phyloP scores from a whole-genome alignment of 1,139 yeast species.

The Yamadazyma oceani region DNA sequence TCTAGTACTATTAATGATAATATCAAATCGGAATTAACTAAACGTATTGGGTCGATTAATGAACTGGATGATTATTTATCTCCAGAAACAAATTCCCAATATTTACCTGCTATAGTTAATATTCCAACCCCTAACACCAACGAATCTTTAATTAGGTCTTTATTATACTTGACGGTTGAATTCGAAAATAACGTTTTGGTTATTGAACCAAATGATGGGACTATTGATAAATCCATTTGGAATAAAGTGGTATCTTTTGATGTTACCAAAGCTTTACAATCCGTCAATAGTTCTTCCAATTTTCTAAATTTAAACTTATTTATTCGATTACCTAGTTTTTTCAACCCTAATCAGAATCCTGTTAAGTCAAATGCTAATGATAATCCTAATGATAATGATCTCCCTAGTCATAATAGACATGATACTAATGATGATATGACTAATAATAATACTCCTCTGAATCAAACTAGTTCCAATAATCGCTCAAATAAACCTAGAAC shows the following conservation, averaged over 20 bases:
- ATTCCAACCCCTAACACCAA: constrained; percentile 44
- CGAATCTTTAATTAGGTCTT: constrained; percentile 50
- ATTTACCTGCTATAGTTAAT: constrained; percentile 66
- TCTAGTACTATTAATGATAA: constrained; percentile 43
- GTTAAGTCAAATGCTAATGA: constrained; percentile 23
- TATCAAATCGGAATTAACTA: constrained; percentile 37
- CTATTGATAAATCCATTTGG: constrained; percentile 57
- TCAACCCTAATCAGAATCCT: constrained; percentile 42
- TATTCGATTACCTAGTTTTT: constrained; percentile 69
- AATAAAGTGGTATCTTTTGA: constrained; percentile 90
- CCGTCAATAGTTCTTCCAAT: constrained; percentile 23
- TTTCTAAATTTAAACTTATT: constrained; percentile 70
- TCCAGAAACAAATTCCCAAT: constrained; percentile 40
- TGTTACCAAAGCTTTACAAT: constrained; percentile 59
- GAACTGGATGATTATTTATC: constrained; percentile 27
- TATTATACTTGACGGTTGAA: constrained; percentile 69
- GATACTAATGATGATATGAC: constrained; percentile 13
- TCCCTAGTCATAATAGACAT: constrained; percentile 26
- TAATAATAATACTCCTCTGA: neutral
- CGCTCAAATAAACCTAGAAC: constrained; percentile 7
- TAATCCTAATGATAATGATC: constrained; percentile 13
- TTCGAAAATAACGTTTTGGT: constrained; percentile 81
- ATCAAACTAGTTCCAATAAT: neutral
- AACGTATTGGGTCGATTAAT: constrained; percentile 28
- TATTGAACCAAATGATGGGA: constrained; percentile 78